phyloP scores from a whole-genome alignment of 768 basidiomycete species.

The Suillus alpinus region DNA sequence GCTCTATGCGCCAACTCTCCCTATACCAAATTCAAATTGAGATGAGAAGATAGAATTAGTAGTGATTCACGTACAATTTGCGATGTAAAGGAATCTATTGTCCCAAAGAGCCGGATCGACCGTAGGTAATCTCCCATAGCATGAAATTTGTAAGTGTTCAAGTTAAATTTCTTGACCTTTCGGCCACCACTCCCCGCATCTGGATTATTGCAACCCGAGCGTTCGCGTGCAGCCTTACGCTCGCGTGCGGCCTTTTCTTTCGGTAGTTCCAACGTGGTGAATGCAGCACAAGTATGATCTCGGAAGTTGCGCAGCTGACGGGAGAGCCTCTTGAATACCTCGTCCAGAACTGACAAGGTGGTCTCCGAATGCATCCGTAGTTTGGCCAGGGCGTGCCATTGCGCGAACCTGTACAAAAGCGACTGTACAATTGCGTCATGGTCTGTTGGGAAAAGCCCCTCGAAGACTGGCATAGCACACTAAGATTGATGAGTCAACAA shows the following conservation, averaged over 20 bases:
- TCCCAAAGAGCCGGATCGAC: slow-evolving; percentile 9
- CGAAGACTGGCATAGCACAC: slow-evolving; percentile 33
- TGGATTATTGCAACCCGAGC: no score
- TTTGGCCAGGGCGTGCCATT: slow-evolving; percentile 37
- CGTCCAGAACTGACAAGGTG: slow-evolving; percentile 15
- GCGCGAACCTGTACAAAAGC: slow-evolving; percentile 20
- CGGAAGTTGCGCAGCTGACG: slow-evolving; percentile 20
- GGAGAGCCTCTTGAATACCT: slow-evolving; percentile 20
- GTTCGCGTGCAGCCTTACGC: background rate
- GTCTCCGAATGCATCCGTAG: slow-evolving; percentile 30
- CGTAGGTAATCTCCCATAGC: slow-evolving; percentile 18
- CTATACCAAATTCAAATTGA: background rate
- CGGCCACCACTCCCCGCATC: no score
- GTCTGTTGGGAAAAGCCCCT: slow-evolving; percentile 26
- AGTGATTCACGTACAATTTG: background rate
- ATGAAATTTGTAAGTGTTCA: slow-evolving; percentile 26
- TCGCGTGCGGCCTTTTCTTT: slow-evolving; percentile 28
- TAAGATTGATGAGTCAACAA: slow-evolving; percentile 5
- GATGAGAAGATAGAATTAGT: no score
- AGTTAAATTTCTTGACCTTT: slow-evolving; percentile 14
- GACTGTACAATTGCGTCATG: slow-evolving; percentile 19
- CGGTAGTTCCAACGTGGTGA: slow-evolving; percentile 30
- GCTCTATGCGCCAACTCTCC: background rate
- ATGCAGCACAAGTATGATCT: slow-evolving; percentile 16
- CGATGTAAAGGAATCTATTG: background rate